Conservation (phyloP, 176 grass and related monocot genomes). For the Poa annua region DNA sequence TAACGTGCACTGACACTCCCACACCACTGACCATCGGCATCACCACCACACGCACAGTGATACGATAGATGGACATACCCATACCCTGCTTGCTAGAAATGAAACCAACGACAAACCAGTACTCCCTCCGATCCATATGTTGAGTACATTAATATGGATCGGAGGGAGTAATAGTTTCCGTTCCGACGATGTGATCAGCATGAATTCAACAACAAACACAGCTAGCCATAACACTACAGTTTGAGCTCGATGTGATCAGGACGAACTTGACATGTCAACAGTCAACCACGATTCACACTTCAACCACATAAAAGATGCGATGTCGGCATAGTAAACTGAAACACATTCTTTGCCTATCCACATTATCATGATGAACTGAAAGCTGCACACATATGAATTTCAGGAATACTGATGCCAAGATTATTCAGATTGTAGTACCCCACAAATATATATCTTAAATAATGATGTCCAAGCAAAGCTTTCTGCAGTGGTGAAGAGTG, state of each 20-base stretch:
- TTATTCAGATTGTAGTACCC: slow-evolving; percentile 9
- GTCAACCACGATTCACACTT: neutral
- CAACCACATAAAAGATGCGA: neutral
- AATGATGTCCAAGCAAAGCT: slow-evolving; percentile 12
- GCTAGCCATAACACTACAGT: neutral
- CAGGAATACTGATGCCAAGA: slow-evolving; percentile 14
- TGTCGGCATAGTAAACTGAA: neutral
- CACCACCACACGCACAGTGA: no score
- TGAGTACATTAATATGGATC: no score
- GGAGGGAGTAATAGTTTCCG: neutral
- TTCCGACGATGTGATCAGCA: neutral
- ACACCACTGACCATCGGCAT: no score
- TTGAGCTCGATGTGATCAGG: neutral
- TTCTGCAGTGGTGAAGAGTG: neutral
- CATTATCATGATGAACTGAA: neutral
- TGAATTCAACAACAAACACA: neutral
- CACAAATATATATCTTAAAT: neutral
- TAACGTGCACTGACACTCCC: no score
- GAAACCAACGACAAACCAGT: no score
- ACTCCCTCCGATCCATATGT: no score
- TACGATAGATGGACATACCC: no score
- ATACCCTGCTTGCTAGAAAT: no score
- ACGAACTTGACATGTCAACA: neutral
- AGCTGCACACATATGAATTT: slow-evolving; percentile 61
- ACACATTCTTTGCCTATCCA: neutral